Percentiles rank a stretch among this genome's conserved stretches.
Evolutionary conservation across 2,329 filamentous ascomycete species (phyloP).

Genomic region (Byssoonygena ceratinophila): DNA sequence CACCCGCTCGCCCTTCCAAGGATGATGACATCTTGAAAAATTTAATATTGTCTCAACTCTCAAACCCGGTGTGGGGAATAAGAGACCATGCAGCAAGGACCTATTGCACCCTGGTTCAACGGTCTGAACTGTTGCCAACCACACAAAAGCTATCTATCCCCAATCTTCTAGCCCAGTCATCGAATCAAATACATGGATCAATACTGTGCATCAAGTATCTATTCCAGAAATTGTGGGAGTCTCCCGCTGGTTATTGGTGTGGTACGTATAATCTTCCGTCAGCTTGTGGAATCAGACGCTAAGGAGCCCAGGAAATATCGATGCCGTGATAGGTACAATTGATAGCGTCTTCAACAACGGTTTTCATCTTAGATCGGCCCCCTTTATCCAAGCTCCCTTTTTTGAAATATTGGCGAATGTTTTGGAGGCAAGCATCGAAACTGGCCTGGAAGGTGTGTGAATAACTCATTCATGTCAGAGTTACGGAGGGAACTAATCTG

Average conservation of each 20-base stretch:
- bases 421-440: constrained; percentile 27
- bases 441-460: constrained; percentile 24
- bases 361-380: constrained; percentile 26
- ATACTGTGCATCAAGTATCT: constrained; percentile 32
- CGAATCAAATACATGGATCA: constrained; percentile 36
- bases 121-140: constrained; percentile 25
- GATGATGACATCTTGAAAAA: constrained; percentile 26
- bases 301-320: constrained; percentile 22
- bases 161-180: constrained; percentile 15
- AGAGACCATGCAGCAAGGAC: constrained; percentile 39
- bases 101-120: constrained; percentile 31
- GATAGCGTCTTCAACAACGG: constrained; percentile 21
- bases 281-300: background rate
- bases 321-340: constrained; percentile 22
- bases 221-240: constrained; percentile 28
- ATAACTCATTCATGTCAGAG: too few species aligned
- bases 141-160: constrained; percentile 21
- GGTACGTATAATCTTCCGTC: constrained; percentile 14
- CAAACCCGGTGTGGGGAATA: constrained; percentile 37
- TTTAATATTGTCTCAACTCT: constrained; percentile 31
- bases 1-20: constrained; percentile 27
- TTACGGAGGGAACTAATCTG: background rate
- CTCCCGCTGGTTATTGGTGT: constrained; percentile 27
- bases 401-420: constrained; percentile 31
- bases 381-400: constrained; percentile 27